Evolutionary conservation across 805 yeast genomes (phyloP), one percentile per base, ranked within the genome.

Genomic region (Metahyphopichia silvanorum): DNA sequence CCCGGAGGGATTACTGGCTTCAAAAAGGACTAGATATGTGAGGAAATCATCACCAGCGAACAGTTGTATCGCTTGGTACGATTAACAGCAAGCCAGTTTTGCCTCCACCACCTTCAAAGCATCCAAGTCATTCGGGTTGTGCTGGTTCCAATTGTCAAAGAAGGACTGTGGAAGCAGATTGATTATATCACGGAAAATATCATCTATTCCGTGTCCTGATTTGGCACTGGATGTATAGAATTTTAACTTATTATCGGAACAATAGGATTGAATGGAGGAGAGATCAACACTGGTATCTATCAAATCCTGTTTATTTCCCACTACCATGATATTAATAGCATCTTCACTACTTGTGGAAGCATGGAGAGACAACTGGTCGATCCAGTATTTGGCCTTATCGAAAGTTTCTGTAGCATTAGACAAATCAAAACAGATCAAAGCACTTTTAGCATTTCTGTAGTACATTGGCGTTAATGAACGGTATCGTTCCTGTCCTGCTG

Each of bases 251-350:
- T 28, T 46, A 20, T 44, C 57, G 9, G 30, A 4, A 28, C 53
- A 40, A 29, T 28, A 42, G 40, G 55, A 38, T 12, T 39, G 25
- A 5, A 52, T 44, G 15, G 35, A 39, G 6, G 29, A 30, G 3
- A 49, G n/a, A 44, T 8, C 36, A 42, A 37, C 51, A 49, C 7
- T 27, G n/a, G 28, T 48, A 39, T 17, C 54, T 50, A 69, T 53
- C 29, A 88, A 55, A 57, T 93, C 98, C 4, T 61, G 46, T 59
- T 93, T 93, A 57, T 87, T 93, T 0, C 98, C 98, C 4, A 91
- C 84, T 7, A 93, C 57, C 7, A 57, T 40, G 4, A 74, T 60
- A 24, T 44, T 42, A 29, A 74, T 53, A 4, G 44, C 35, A 2
- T 44, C 47, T 17, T 42, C 31, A 19, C 40, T 18, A 37, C 55